Evolutionary conservation across 106 monocot species (phyloP).

Genomic region (Acanthochlamys bracteata): DNA sequence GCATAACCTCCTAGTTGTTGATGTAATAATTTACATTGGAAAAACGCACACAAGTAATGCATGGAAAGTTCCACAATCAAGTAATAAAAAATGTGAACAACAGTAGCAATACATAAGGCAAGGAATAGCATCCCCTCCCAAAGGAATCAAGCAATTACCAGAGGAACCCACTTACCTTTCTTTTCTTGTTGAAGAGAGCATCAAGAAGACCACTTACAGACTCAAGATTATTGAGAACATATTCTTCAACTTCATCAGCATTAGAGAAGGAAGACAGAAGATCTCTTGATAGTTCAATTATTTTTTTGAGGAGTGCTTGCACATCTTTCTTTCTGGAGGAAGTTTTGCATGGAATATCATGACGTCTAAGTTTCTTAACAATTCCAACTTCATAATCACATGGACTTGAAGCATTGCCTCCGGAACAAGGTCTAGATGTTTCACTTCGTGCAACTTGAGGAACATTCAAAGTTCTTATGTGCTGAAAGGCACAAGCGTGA

Average conservation of each 20-base stretch:
- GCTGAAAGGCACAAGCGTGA: background rate
- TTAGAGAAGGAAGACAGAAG: conserved; percentile 11
- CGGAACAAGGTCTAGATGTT: conserved; percentile 2
- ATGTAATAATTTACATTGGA: no score
- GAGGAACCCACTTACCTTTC: conserved; percentile 9
- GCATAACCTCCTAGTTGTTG: no score
- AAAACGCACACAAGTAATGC: no score
- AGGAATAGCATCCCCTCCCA: no score
- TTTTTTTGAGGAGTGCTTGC: conserved; percentile 24
- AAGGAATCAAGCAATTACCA: no score
- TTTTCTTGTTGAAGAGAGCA: conserved; percentile 12
- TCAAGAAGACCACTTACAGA: conserved; percentile 20
- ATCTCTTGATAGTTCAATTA: conserved; percentile 24
- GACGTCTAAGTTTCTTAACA: conserved; percentile 2
- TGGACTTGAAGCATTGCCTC: background rate
- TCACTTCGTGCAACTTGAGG: conserved; percentile 3
- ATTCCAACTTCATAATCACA: background rate
- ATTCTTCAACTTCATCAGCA: conserved; percentile 9
- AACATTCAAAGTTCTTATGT: background rate
- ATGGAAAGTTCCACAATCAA: no score
- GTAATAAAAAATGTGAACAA: no score
- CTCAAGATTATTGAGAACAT: conserved; percentile 21
- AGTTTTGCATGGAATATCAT: conserved; percentile 2
- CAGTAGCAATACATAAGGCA: no score
- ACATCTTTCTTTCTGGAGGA: conserved; percentile 6